phyloP scores from a whole-genome alignment of 1,284 basidiomycete species.

The Exobasidium rhododendri region DNA sequence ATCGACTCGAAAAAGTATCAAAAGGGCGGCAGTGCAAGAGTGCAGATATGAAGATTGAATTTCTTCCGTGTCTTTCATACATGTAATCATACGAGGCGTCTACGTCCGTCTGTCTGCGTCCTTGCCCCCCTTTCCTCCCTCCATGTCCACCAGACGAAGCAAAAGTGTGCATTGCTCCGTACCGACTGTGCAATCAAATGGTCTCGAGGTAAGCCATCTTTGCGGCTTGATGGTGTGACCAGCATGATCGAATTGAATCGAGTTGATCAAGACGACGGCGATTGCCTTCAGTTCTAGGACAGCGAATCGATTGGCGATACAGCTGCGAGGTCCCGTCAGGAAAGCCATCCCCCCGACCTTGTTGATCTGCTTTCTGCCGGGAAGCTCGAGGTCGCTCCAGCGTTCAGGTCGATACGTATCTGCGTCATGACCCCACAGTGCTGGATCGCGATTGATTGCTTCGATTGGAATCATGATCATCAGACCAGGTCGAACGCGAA shows the following conservation, averaged over 20 bases:
- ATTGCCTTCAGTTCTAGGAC: constrained; percentile 13
- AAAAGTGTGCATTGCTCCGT: constrained; percentile 3
- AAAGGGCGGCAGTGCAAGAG: background rate
- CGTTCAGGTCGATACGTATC: constrained; percentile 36
- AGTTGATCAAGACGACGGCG: background rate
- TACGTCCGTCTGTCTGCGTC: background rate
- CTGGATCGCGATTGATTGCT: constrained; percentile 20
- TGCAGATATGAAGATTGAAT: background rate
- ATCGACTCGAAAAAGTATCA: background rate
- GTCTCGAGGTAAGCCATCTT: constrained; percentile 12
- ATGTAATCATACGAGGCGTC: too few relatives aligned
- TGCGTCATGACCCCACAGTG: constrained; percentile 41
- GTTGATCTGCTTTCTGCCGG: constrained; percentile 20
- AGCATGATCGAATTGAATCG: constrained; percentile 1
- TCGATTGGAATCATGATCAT: constrained; percentile 33
- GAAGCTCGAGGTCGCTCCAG: constrained; percentile 27
- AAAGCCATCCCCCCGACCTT: constrained; percentile 36
- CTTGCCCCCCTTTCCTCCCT: background rate
- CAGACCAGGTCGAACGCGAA: constrained; percentile 6
- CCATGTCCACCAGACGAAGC: background rate
- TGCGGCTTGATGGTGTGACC: background rate
- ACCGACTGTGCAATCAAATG: constrained; percentile 3
- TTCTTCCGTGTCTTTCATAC: background rate
- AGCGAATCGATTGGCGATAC: constrained; percentile 43
- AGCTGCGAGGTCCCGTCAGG: constrained; percentile 41